Percentiles rank a stretch among this genome's conserved stretches.
Evolutionary conservation across 108 stramenopile genomes (phyloP).

Genomic region (Heterococcus sp.): DNA sequence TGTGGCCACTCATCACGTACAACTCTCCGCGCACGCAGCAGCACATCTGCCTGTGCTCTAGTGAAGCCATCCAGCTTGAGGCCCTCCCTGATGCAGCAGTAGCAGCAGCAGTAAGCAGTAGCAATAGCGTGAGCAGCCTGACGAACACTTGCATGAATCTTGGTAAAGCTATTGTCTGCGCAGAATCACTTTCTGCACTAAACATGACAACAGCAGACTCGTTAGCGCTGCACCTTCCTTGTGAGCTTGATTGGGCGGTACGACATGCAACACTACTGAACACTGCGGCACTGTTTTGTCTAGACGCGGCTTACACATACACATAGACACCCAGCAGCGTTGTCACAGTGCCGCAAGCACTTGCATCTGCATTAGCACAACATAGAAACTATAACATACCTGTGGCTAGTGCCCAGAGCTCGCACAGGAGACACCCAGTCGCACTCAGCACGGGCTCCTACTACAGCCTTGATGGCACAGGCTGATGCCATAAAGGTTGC

Average conservation of each 20-base stretch:
- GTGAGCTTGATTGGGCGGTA: background rate
- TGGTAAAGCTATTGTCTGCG: too few species aligned
- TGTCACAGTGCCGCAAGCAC: background rate
- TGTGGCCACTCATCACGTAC: slow-evolving; percentile 51
- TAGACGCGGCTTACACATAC: background rate
- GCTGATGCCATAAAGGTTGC: slow-evolving; percentile 45
- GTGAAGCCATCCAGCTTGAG: slow-evolving; percentile 52
- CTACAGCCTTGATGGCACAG: slow-evolving; percentile 40
- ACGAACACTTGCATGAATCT: too few species aligned
- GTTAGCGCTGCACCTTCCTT: background rate
- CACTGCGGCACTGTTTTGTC: background rate
- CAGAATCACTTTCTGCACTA: too few species aligned
- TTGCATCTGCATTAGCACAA: background rate
- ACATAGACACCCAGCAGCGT: background rate
- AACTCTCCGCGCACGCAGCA: slow-evolving; percentile 9
- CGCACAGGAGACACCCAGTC: slow-evolving; percentile 12
- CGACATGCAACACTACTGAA: background rate
- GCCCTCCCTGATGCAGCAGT: slow-evolving; percentile 2
- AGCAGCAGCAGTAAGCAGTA: background rate
- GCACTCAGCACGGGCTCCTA: slow-evolving; percentile 21
- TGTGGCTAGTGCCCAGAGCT: slow-evolving; percentile 11
- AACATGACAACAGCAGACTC: background rate
- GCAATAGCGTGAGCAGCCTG: too few species aligned
- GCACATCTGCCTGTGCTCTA: slow-evolving; percentile 44
- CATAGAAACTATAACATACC: background rate